Percentiles rank a stretch among this genome's conserved stretches.
Evolutionary conservation across 2,329 filamentous ascomycete species (phyloP).

Genomic region (Talaromyces rugulosus): DNA sequence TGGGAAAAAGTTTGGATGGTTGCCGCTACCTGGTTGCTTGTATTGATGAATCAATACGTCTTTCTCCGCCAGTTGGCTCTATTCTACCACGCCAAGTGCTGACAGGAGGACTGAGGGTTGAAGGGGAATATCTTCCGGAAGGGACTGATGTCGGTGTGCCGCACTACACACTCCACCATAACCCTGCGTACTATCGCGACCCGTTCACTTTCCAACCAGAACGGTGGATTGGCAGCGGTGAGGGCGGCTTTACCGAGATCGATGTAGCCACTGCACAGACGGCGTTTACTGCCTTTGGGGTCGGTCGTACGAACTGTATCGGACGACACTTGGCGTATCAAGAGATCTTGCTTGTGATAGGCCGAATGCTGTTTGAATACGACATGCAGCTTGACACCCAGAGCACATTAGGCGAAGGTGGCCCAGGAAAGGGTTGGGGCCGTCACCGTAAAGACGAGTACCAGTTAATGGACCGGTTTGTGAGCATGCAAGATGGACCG

Average conservation of each 20-base stretch:
- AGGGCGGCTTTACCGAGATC: not conserved
- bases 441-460: not conserved
- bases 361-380: not conserved
- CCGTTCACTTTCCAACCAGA: not conserved
- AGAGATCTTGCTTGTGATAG: not conserved
- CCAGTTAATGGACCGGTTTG: not conserved
- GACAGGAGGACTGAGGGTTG: not conserved
- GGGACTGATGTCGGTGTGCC: not conserved
- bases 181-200: not conserved
- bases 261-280: not conserved
- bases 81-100: not conserved
- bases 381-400: not conserved
- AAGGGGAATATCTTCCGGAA: conserved; percentile 3
- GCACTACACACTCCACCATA: not conserved
- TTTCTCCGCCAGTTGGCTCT: not conserved
- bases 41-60: not conserved
- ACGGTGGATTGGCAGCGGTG: not conserved
- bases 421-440: not conserved
- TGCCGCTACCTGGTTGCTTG: not conserved
- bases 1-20: not conserved
- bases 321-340: not conserved
- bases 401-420: not conserved
- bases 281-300: not conserved
- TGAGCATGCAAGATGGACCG: not conserved
- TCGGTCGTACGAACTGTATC: not conserved